Base-by-base conservation (phyloP, 306 rosid genomes). In the Mimosa bimucronata region DNA sequence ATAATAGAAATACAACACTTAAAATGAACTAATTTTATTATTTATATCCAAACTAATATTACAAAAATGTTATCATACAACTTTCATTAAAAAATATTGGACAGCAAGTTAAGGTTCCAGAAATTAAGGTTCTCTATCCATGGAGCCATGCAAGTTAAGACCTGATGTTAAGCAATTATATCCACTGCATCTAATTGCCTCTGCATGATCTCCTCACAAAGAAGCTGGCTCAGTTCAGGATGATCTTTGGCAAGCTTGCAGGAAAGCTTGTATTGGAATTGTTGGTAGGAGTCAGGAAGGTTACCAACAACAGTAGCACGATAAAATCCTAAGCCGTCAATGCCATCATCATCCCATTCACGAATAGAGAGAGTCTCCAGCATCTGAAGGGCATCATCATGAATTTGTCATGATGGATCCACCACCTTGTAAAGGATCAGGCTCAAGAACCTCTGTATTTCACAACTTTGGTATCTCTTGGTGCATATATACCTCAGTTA, bases 331-430 rank as follows among this genome's bases (percentile, higher is more conserved):
- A 97, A 89, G 52, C 94, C 94, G 81, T 96, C 99, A 61, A 91
- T 76, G 75, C 97, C 97, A 93, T 96, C 98, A 85, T 89, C 99
- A 52, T 98, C 99, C 99, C 99, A 96, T 67, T 91, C 97, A 12
- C 99, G 98, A 76, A 87, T 91, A 87, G 99, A 96, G 61, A 96
- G 98, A 25, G 99, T 96, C 88, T 96, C 99, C 21, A 96, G 97
- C 99, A 96, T 96, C 88, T 96, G 99, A 84, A 96, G 98, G 81
- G 99, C 99, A 87, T 96, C 99, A 73, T 96, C 99, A 74, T 98
- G 99, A 78, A 96, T 96, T 85, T 93, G 98, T 81, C 98, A 90
- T 48, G 97, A 89, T 84, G 99, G 99, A 80, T 96, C 99, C 78
- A 96, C 99, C 71, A 96, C 99, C 91, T 96, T 96, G 88, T 96